Conservation (phyloP, 1,139 yeast genomes). For the Sugiyamaella novakii region DNA sequence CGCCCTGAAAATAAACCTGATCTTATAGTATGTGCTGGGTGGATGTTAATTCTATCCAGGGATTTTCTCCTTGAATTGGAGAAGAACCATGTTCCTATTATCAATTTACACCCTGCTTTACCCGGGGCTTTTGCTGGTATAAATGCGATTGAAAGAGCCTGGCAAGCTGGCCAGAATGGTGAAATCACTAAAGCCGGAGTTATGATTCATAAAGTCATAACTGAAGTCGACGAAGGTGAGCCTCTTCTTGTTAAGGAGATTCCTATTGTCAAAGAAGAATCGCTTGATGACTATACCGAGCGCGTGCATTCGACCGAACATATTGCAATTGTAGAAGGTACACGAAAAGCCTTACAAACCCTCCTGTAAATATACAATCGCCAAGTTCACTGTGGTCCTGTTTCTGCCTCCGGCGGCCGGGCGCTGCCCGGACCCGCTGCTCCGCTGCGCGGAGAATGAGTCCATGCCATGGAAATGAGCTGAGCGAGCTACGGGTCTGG, state of each 20-base stretch:
- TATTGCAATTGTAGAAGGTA: constrained; percentile 88
- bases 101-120: constrained; percentile 92
- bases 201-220: constrained; percentile 94
- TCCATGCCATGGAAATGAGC: too few relatives aligned
- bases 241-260: constrained; percentile 83
- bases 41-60: constrained; percentile 92
- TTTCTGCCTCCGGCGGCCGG: constrained; percentile 8
- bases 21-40: constrained; percentile 94
- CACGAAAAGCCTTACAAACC: constrained; percentile 58
- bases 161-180: constrained; percentile 90
- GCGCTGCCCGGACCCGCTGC: constrained; percentile 16
- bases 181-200: constrained; percentile 81
- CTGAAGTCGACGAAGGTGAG: constrained; percentile 91
- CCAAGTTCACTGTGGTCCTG: neutral
- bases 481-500: constrained; percentile 1
- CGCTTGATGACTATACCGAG: constrained; percentile 74
- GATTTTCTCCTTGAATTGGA: constrained; percentile 68
- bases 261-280: constrained; percentile 67
- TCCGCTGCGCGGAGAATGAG: neutral
- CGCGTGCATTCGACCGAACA: constrained; percentile 89
- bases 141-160: constrained; percentile 93
- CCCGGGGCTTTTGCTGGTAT: constrained; percentile 98
- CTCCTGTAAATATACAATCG: constrained; percentile 28
- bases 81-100: constrained; percentile 63
- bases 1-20: constrained; percentile 56